A percentile compares a stretch with the other conserved stretches of the same genome.
phyloP scores from a whole-genome alignment of 192 early-diverging fungal genomes.

The Rhizophagus clarus region DNA sequence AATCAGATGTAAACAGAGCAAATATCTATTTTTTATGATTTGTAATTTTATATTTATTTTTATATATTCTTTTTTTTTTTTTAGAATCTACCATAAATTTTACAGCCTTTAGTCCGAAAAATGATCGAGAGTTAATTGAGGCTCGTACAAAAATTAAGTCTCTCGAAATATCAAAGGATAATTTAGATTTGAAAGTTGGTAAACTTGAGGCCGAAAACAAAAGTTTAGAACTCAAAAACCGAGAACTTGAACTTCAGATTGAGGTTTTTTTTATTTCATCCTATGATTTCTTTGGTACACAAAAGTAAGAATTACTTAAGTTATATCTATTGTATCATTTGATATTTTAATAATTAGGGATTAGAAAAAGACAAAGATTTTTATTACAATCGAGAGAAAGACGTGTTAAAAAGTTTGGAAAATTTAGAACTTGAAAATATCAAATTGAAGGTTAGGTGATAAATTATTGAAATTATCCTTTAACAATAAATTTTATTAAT shows the following conservation, averaged over 20 bases:
- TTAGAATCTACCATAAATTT: background rate
- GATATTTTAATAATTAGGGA: background rate
- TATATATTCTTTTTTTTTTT: background rate
- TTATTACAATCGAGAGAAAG: background rate
- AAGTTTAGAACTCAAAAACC: constrained; percentile 4
- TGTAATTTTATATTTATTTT: background rate
- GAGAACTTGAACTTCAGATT: background rate
- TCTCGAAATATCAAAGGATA: background rate
- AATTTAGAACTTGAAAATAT: background rate
- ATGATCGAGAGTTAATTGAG: background rate
- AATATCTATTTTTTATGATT: background rate
- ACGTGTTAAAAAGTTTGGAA: background rate
- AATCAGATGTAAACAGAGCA: too few relatives aligned
- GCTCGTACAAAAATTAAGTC: background rate
- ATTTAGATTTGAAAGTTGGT: background rate
- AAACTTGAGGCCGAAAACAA: constrained; percentile 5
- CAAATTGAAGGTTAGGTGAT: background rate
- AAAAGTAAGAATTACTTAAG: too few relatives aligned
- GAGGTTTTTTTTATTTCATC: background rate
- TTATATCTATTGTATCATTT: too few relatives aligned
- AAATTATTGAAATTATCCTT: background rate
- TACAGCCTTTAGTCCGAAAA: background rate
- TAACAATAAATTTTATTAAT: background rate
- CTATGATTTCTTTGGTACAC: too few relatives aligned
- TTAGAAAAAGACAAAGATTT: background rate